These are phyloP conservation scores for Zea luxurians DNA, from an alignment of 176 grass and related monocot genomes.

Conservation along the genomic window DNA sequence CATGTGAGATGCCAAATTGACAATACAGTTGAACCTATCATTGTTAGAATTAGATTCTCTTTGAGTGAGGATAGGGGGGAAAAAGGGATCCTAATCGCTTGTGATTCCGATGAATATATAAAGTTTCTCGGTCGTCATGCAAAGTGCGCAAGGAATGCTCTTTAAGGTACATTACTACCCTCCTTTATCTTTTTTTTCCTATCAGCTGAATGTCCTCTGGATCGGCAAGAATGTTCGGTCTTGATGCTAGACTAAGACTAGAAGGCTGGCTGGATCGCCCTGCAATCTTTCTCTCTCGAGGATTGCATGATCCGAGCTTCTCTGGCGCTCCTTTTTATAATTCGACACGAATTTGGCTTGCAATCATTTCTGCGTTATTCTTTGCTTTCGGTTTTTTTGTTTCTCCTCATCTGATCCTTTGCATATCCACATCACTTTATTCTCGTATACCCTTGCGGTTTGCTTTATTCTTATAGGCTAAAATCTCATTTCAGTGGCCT, in stretches of 20 bases:
- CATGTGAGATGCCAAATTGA: background rate
- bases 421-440: conserved; percentile 71
- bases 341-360: conserved; percentile 14
- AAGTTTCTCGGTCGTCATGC: conserved; percentile 33
- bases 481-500: conserved; percentile 48
- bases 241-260: conserved; percentile 11
- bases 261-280: conserved; percentile 45
- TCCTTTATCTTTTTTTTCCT: conserved; percentile 52
- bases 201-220: conserved; percentile 51
- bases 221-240: conserved; percentile 51
- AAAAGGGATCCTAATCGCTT: conserved; percentile 40
- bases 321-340: conserved; percentile 28
- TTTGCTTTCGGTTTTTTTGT: conserved; percentile 12
- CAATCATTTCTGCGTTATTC: conserved; percentile 39
- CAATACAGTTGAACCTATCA: background rate
- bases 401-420: conserved; percentile 45
- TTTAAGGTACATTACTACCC: conserved; percentile 52
- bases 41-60: conserved; percentile 36
- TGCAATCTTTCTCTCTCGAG: conserved; percentile 47
- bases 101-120: conserved; percentile 62
- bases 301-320: conserved; percentile 15
- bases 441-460: conserved; percentile 52
- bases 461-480: conserved; percentile 70
- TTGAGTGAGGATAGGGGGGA: conserved; percentile 30
- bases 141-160: conserved; percentile 60